A percentile compares a stretch with the other conserved stretches of the same genome.
Conservation (phyloP, 257 asterid species). For the Nyctanthes arbortristis region DNA sequence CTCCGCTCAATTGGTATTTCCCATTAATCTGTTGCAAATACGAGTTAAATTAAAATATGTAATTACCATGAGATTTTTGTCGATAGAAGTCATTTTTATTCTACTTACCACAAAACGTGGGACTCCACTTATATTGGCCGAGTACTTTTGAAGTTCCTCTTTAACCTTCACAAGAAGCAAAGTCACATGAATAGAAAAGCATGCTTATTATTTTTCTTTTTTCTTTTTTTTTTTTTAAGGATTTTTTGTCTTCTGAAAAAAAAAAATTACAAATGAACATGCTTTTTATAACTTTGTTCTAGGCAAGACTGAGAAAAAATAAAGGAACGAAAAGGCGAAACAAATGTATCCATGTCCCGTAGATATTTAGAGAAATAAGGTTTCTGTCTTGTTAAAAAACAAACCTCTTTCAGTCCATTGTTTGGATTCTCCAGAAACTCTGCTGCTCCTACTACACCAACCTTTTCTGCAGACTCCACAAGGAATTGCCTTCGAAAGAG, state of each 20-base stretch:
- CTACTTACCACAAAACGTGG: conserved; percentile 69
- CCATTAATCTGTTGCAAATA: conserved; percentile 56
- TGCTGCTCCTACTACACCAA: conserved; percentile 87
- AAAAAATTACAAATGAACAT: too few species aligned
- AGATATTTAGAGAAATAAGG: background rate
- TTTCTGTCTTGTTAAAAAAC: conserved; percentile 8
- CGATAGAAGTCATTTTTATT: background rate
- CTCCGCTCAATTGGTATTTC: conserved; percentile 67
- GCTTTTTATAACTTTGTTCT: background rate
- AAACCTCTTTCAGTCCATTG: conserved; percentile 86
- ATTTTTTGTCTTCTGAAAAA: too few species aligned
- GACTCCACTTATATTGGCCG: conserved; percentile 60
- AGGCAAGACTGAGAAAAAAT: background rate
- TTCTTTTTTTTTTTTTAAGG: too few species aligned
- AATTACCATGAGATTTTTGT: background rate
- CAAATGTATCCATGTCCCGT: background rate
- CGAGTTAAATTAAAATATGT: background rate
- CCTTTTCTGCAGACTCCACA: conserved; percentile 68
- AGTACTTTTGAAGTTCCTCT: conserved; percentile 53
- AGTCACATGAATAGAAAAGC: background rate
- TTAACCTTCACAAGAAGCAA: conserved; percentile 43
- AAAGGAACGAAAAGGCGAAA: background rate
- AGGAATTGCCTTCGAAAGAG: conserved; percentile 63
- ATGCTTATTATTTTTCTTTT: too few species aligned
- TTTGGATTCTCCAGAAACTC: conserved; percentile 84